Conservation (phyloP, 2,329 filamentous ascomycete genomes). For the Xylaria sp. region DNA sequence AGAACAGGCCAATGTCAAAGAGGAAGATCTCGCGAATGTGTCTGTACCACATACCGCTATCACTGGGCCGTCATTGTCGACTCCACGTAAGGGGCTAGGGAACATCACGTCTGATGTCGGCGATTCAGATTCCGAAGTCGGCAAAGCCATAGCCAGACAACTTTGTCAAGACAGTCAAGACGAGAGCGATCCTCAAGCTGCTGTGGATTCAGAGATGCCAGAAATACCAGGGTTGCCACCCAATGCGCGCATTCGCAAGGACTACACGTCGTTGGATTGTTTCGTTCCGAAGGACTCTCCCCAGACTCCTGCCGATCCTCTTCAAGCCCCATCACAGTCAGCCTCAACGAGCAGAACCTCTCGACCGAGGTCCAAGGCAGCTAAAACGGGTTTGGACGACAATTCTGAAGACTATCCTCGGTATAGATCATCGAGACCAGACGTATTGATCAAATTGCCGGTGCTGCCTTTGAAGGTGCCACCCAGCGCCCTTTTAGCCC, state of each 20-base stretch:
- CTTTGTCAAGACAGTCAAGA: slow-evolving; percentile 18
- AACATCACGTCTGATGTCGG: slow-evolving; percentile 17
- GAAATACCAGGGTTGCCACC: not conserved
- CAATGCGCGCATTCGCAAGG: not conserved
- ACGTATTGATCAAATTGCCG: not conserved
- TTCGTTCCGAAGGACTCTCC: slow-evolving; percentile 1
- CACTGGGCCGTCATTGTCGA: slow-evolving; percentile 37
- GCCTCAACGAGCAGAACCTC: not conserved
- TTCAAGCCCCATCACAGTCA: slow-evolving; percentile 9
- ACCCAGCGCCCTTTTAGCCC: too few species aligned
- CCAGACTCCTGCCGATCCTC: slow-evolving; percentile 2
- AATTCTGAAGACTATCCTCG: not conserved
- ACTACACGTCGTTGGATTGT: slow-evolving; percentile 4
- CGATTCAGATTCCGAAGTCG: slow-evolving; percentile 26
- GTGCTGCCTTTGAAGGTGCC: not conserved
- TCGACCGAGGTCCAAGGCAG: not conserved
- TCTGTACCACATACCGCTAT: slow-evolving; percentile 27
- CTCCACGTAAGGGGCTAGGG: slow-evolving; percentile 33
- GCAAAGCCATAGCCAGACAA: slow-evolving; percentile 29
- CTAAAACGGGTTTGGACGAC: not conserved
- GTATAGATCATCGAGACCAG: not conserved
- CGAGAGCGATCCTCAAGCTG: slow-evolving; percentile 1
- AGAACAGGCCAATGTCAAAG: slow-evolving; percentile 20
- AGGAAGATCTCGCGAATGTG: slow-evolving; percentile 26
- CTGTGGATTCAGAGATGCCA: not conserved